phyloP scores from a whole-genome alignment of 1,284 basidiomycete genomes.

The Naganishia sp. region DNA sequence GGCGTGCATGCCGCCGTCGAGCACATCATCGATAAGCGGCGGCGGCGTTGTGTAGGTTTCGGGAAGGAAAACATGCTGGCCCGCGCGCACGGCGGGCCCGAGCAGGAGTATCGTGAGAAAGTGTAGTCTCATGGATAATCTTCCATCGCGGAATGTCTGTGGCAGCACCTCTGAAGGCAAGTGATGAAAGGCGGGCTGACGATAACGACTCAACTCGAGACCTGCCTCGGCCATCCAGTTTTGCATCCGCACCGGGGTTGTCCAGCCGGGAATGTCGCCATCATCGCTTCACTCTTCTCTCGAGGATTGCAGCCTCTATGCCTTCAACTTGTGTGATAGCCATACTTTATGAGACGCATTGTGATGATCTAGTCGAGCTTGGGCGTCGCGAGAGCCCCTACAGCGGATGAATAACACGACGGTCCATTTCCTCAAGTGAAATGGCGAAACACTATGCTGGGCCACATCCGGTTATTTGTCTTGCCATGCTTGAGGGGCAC shows the following conservation, averaged over 20 bases:
- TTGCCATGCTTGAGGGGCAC: too few species aligned
- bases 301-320: background rate
- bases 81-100: conserved; percentile 1
- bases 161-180: too few species aligned
- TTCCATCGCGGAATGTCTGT: too few species aligned
- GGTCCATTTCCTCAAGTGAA: too few species aligned
- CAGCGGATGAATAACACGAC: too few species aligned
- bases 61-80: background rate
- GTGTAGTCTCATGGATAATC: conserved; percentile 1
- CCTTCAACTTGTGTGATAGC: too few species aligned
- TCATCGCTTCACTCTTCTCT: background rate
- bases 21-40: background rate
- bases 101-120: background rate
- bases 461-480: too few species aligned
- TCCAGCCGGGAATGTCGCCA: background rate
- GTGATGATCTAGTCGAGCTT: too few species aligned
- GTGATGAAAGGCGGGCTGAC: background rate
- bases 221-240: background rate
- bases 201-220: background rate
- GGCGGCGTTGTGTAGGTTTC: background rate
- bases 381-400: too few species aligned
- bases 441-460: too few species aligned
- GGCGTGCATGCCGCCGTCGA: background rate
- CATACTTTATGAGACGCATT: too few species aligned
- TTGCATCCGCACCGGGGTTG: background rate